A percentile compares a stretch with the other conserved stretches of the same genome.
phyloP scores from a whole-genome alignment of 371 early-diverging fungal species.

The Choanephora cucurbitarum region DNA sequence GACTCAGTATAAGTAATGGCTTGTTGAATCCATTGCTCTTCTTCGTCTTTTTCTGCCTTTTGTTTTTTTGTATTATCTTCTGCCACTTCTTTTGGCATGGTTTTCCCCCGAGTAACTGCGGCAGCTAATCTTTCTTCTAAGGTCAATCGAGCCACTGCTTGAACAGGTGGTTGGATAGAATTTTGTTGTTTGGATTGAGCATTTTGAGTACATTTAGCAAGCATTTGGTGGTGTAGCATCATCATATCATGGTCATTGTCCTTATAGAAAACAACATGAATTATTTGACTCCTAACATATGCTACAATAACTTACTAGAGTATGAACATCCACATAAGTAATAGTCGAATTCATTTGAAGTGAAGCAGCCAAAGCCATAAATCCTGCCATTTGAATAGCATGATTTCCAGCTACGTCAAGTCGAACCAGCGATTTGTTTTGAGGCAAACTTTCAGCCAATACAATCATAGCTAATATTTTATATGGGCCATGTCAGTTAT shows the following conservation, averaged over 20 bases:
- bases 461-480: slow-evolving; percentile 59
- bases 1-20: slow-evolving; percentile 1
- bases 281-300: too few species aligned
- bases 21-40: neutral
- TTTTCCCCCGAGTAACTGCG: too few species aligned
- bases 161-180: slow-evolving; percentile 13
- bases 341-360: slow-evolving; percentile 73
- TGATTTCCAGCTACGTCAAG: slow-evolving; percentile 79
- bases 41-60: slow-evolving; percentile 8
- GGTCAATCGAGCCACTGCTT: slow-evolving; percentile 42
- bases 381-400: slow-evolving; percentile 72
- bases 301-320: slow-evolving; percentile 52
- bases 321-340: slow-evolving; percentile 71
- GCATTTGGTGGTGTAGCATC: slow-evolving; percentile 67
- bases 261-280: too few species aligned
- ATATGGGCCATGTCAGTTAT: neutral
- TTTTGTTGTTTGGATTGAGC: slow-evolving; percentile 45
- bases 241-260: slow-evolving; percentile 69
- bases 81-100: too few species aligned
- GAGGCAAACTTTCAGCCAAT: slow-evolving; percentile 80
- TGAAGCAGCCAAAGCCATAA: slow-evolving; percentile 76
- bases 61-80: slow-evolving; percentile 8
- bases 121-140: slow-evolving; percentile 47
- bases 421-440: slow-evolving; percentile 62
- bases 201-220: slow-evolving; percentile 68